A percentile compares a stretch with the other conserved stretches of the same genome.
Evolutionary conservation across 1,139 yeast species (phyloP).

Genomic region (Diutina neorugosa): DNA sequence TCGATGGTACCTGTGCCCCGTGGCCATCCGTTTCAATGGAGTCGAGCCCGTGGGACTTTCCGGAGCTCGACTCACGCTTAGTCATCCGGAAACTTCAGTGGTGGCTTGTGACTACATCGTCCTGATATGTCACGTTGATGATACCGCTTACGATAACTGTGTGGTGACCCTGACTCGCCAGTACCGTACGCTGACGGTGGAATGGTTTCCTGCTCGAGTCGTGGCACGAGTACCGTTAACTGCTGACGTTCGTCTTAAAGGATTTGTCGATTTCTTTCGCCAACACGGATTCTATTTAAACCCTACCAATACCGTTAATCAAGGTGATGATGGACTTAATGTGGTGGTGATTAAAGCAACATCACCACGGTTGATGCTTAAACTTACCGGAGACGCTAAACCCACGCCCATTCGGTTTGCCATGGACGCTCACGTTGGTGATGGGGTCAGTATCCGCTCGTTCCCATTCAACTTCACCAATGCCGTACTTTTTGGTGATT

Average conservation of each 20-base stretch:
- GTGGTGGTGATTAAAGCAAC: neutral
- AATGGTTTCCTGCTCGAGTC: neutral
- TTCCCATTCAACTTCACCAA: constrained; percentile 3
- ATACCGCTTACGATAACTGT: neutral
- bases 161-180: neutral
- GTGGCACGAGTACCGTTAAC: neutral
- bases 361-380: neutral
- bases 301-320: neutral
- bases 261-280: neutral
- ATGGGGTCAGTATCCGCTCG: neutral
- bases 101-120: neutral
- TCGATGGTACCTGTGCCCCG: constrained; percentile 1
- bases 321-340: neutral
- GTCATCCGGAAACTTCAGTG: neutral
- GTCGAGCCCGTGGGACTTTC: neutral
- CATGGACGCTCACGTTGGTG: neutral
- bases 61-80: neutral
- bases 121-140: neutral
- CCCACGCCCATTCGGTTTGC: neutral
- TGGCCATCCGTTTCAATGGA: neutral
- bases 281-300: neutral
- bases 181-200: neutral
- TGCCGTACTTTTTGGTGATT: neutral
- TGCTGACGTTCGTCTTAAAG: neutral
- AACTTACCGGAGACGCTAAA: neutral